phyloP scores from a whole-genome alignment of 768 basidiomycete genomes.

The Lentinula edodes region DNA sequence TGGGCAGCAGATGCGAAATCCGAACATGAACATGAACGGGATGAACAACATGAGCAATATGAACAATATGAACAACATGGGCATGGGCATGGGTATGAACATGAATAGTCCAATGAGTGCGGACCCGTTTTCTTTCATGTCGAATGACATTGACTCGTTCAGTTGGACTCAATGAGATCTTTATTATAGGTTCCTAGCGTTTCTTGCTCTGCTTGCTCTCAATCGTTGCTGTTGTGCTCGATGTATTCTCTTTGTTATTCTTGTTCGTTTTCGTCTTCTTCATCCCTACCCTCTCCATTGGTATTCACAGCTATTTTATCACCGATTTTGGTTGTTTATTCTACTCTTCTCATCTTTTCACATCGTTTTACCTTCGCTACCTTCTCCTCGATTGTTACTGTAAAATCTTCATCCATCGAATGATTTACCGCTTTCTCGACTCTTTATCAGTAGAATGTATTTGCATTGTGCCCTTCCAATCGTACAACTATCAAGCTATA shows the following conservation, averaged over 20 bases:
- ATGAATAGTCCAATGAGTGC: constrained; percentile 15
- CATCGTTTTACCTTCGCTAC: constrained; percentile 16
- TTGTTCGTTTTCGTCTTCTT: constrained; percentile 10
- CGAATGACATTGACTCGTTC: constrained; percentile 52
- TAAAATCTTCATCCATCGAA: constrained; percentile 8
- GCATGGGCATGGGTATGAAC: constrained; percentile 4
- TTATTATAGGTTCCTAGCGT: constrained; percentile 7
- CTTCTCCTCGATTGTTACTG: not conserved
- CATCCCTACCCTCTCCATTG: not conserved
- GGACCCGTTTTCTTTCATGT: constrained; percentile 31
- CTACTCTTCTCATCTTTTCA: constrained; percentile 12
- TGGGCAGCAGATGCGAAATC: constrained; percentile 1
- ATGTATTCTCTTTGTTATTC: constrained; percentile 12
- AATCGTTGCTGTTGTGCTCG: not conserved
- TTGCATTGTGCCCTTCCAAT: not conserved
- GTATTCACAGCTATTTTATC: not conserved
- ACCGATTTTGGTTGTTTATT: not conserved
- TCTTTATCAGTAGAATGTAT: no score
- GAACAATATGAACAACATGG: constrained; percentile 3
- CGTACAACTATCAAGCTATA: constrained; percentile 4
- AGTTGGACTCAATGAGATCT: constrained; percentile 46
- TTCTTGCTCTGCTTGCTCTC: constrained; percentile 7
- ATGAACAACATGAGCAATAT: constrained; percentile 3
- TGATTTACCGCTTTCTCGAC: no score
- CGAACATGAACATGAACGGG: not conserved